A percentile compares a stretch with the other conserved stretches of the same genome.
Evolutionary conservation across 2,329 filamentous ascomycete genomes (phyloP).

Genomic region (Cladophialophora exuberans): DNA sequence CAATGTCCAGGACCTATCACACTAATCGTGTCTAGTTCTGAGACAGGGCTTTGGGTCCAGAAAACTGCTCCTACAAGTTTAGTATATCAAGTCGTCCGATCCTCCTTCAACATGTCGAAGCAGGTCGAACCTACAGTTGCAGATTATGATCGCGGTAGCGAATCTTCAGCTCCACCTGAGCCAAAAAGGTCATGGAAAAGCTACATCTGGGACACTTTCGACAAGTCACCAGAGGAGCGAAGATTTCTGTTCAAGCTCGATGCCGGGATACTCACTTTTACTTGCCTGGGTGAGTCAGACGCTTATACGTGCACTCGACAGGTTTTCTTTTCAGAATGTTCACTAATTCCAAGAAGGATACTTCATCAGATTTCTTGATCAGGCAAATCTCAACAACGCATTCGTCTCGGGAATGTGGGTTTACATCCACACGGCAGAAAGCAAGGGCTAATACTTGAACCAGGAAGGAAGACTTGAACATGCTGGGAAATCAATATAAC

Average conservation of each 20-base stretch:
- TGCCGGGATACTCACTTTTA: slow-evolving; percentile 36
- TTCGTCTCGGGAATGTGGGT: slow-evolving; percentile 51
- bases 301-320: slow-evolving; percentile 17
- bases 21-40: no score
- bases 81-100: no score
- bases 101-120: no score
- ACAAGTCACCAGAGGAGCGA: slow-evolving; percentile 53
- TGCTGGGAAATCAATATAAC: slow-evolving; percentile 56
- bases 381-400: slow-evolving; percentile 26
- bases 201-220: slow-evolving; percentile 57
- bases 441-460: no score
- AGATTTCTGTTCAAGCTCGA: slow-evolving; percentile 38
- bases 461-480: slow-evolving; percentile 56
- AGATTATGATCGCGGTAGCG: no score
- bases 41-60: no score
- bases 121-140: no score
- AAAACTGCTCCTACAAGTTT: no score
- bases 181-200: slow-evolving; percentile 54
- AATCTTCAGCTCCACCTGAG: no score
- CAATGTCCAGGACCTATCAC: no score
- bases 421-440: no score
- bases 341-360: slow-evolving; percentile 7
- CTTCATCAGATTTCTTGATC: slow-evolving; percentile 24
- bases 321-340: background rate
- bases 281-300: slow-evolving; percentile 36